Evolutionary conservation across 345 rosid genomes (phyloP).

Genomic region (Brassica carinata): DNA sequence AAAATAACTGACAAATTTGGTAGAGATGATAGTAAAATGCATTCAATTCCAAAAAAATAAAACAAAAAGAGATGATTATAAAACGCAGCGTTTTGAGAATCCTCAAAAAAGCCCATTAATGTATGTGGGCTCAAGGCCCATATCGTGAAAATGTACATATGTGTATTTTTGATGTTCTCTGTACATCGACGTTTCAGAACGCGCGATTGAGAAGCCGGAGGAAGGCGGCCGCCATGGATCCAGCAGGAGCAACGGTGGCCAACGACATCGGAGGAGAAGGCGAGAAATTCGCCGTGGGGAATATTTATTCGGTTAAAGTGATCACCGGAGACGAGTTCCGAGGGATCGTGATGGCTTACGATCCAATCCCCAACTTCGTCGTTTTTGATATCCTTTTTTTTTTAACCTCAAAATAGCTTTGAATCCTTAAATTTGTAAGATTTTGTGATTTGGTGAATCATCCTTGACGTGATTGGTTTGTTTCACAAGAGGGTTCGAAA

Average conservation of each 20-base stretch:
- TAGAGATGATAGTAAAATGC: neutral
- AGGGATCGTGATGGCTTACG: slow-evolving; percentile 88
- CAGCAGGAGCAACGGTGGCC: slow-evolving; percentile 43
- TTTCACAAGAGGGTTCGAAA: slow-evolving; percentile 77
- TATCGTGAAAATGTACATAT: neutral
- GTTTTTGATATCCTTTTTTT: slow-evolving; percentile 82
- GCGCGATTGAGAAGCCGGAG: slow-evolving; percentile 34
- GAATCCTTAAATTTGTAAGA: neutral
- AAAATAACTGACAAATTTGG: slow-evolving; percentile 23
- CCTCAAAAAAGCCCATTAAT: slow-evolving; percentile 3
- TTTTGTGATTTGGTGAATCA: neutral
- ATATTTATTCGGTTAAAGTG: slow-evolving; percentile 82
- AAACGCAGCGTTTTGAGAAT: neutral
- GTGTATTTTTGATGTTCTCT: neutral
- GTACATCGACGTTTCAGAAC: slow-evolving; percentile 8
- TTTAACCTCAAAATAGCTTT: neutral
- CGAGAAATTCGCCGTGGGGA: slow-evolving; percentile 85
- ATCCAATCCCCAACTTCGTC: slow-evolving; percentile 89
- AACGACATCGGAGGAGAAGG: slow-evolving; percentile 33
- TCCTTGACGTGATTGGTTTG: slow-evolving; percentile 47
- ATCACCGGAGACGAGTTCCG: slow-evolving; percentile 91
- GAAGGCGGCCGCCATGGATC: slow-evolving; percentile 47
- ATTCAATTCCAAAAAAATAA: too few species aligned
- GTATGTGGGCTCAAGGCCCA: slow-evolving; percentile 17
- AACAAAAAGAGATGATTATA: neutral